Evolutionary conservation across 2,329 filamentous ascomycete species (phyloP).

Genomic region (Aciculosporium take): DNA sequence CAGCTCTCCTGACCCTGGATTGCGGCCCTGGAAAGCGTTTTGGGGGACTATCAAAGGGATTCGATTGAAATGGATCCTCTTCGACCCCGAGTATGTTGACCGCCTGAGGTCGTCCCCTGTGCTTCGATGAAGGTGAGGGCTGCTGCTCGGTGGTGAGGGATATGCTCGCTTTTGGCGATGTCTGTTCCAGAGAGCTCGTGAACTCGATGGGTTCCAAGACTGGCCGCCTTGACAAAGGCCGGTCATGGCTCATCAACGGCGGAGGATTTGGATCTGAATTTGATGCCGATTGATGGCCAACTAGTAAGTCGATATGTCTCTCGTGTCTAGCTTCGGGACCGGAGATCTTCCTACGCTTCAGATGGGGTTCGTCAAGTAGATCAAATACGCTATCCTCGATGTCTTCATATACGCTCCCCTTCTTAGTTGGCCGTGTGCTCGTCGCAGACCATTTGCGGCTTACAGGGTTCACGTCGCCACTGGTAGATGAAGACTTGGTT

Average conservation of each 20-base stretch:
- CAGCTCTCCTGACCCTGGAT: slow-evolving; percentile 1
- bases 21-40: background rate
- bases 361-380: background rate
- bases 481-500: background rate
- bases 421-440: background rate
- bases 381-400: slow-evolving; percentile 1
- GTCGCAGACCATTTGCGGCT: background rate
- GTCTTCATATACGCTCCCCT: background rate
- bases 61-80: slow-evolving; percentile 10
- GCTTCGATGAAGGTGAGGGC: background rate
- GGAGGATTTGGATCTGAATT: background rate
- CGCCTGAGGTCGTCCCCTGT: background rate
- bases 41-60: slow-evolving; percentile 24
- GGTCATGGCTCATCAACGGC: background rate
- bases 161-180: background rate
- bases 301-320: background rate
- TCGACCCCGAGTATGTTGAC: background rate
- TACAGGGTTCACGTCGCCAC: background rate
- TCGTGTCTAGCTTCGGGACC: background rate
- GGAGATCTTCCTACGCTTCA: background rate
- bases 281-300: background rate
- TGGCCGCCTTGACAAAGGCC: background rate
- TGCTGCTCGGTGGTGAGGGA: background rate
- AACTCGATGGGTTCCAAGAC: slow-evolving; percentile 20
- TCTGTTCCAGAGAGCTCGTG: slow-evolving; percentile 20